phyloP scores from a whole-genome alignment of 2,329 filamentous ascomycete species.

The Orbilia ellipsospora region DNA sequence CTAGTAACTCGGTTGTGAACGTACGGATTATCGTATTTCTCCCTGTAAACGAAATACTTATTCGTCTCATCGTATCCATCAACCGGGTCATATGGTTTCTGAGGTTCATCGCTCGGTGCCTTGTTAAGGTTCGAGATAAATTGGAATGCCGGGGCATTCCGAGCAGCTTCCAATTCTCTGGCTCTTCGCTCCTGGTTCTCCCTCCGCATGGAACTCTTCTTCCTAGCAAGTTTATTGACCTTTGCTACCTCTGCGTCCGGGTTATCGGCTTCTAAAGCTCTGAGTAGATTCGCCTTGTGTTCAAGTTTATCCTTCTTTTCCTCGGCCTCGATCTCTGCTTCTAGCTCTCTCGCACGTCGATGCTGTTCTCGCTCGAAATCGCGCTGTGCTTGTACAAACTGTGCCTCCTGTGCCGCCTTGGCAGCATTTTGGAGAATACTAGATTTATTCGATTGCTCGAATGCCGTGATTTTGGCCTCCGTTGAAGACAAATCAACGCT shows the following conservation, averaged over 20 bases:
- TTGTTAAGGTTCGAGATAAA: constrained; percentile 67
- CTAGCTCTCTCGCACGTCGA: constrained; percentile 65
- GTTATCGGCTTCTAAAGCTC: constrained; percentile 73
- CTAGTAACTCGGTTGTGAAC: not conserved
- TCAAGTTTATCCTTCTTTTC: constrained; percentile 74
- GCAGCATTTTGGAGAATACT: constrained; percentile 73
- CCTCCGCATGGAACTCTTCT: constrained; percentile 57
- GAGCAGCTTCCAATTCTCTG: constrained; percentile 53
- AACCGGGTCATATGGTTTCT: constrained; percentile 88
- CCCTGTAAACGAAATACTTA: constrained; percentile 76
- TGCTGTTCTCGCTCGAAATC: constrained; percentile 75
- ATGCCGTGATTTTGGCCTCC: constrained; percentile 68
- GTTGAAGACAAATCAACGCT: constrained; percentile 74
- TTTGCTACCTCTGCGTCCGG: constrained; percentile 67
- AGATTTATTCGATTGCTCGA: constrained; percentile 77
- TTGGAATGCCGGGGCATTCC: constrained; percentile 59
- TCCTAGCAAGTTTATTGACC: constrained; percentile 57
- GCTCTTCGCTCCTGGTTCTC: constrained; percentile 57
- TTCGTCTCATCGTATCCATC: constrained; percentile 77
- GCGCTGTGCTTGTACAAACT: constrained; percentile 68
- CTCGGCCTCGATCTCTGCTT: constrained; percentile 64
- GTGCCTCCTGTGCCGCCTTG: constrained; percentile 68
- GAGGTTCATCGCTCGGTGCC: constrained; percentile 73
- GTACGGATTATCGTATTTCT: constrained; percentile 74
- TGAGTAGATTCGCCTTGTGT: constrained; percentile 75